Conservation (phyloP, 2,329 filamentous ascomycete genomes). For the Colletotrichum costaricense region DNA sequence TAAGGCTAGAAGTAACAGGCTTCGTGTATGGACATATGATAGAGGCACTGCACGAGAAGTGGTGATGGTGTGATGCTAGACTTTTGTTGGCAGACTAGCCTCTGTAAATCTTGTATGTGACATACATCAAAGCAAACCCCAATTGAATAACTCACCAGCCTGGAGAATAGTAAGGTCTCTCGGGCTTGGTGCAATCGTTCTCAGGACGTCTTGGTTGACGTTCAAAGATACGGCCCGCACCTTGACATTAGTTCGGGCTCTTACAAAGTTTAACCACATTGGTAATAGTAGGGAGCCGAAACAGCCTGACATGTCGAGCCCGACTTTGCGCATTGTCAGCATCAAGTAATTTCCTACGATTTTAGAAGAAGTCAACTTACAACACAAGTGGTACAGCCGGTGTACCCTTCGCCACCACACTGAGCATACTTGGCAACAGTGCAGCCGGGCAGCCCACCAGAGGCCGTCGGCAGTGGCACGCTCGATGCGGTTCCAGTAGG, state of each 20-base stretch:
- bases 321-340: not conserved
- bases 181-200: not conserved
- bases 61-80: not conserved
- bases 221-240: not conserved
- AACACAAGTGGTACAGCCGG: conserved; percentile 32
- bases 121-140: too few species aligned
- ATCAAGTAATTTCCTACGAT: not conserved
- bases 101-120: too few species aligned
- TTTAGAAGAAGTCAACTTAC: not conserved
- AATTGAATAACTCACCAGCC: not conserved
- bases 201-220: rapidly evolving
- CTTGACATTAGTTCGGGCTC: not conserved
- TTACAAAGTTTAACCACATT: conserved; percentile 4
- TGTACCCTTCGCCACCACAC: conserved; percentile 22
- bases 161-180: not conserved
- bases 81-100: not conserved
- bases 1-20: too few species aligned
- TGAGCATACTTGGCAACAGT: conserved; percentile 30
- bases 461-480: conserved; percentile 29
- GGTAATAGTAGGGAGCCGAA: conserved; percentile 25
- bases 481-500: conserved; percentile 42
- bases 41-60: not conserved
- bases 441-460: conserved; percentile 20
- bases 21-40: not conserved
- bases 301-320: conserved; percentile 26